These are phyloP conservation scores for Thalassiosira mediterranea DNA, from an alignment of 352 stramenopile genomes.

Conservation along the genomic window DNA sequence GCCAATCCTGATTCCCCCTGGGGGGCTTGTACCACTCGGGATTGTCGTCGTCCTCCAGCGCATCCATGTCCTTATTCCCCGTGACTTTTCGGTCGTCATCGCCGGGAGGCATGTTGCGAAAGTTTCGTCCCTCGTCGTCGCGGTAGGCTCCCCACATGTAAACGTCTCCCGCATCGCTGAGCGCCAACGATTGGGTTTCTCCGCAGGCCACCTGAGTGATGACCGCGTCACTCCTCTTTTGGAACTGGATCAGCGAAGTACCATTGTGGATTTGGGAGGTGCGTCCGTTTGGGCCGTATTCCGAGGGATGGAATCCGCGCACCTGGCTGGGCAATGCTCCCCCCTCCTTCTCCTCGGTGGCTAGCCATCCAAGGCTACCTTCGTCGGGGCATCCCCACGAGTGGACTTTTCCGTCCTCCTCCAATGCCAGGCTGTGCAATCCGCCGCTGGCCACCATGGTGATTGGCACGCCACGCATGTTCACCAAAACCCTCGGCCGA, in stretches of 20 bases:
- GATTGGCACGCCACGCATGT: constrained; percentile 40
- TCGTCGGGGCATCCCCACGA: constrained; percentile 96
- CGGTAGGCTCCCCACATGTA: constrained; percentile 95
- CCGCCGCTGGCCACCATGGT: constrained; percentile 89
- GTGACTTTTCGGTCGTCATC: constrained; percentile 37
- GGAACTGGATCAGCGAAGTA: constrained; percentile 20
- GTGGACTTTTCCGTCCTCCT: constrained; percentile 88
- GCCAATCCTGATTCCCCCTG: constrained; percentile 54
- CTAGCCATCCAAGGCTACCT: constrained; percentile 87
- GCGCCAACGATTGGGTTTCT: constrained; percentile 92
- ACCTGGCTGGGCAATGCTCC: constrained; percentile 28
- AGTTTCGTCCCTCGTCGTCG: constrained; percentile 94
- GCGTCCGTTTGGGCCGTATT: constrained; percentile 24
- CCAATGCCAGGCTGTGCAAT: constrained; percentile 90
- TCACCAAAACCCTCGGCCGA: constrained; percentile 49
- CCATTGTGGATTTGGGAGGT: constrained; percentile 9
- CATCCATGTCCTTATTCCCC: constrained; percentile 95
- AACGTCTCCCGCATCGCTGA: constrained; percentile 89
- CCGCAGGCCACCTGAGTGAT: constrained; percentile 88
- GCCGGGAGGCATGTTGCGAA: constrained; percentile 82
- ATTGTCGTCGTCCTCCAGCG: constrained; percentile 37
- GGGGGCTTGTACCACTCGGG: constrained; percentile 31
- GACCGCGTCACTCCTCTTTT: constrained; percentile 29
- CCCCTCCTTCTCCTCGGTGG: constrained; percentile 83
- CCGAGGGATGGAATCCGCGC: constrained; percentile 19